A percentile compares a stretch with the other conserved stretches of the same genome.
Evolutionary conservation across 345 rosid genomes (phyloP).

Genomic region (Tarenaya hassleriana): DNA sequence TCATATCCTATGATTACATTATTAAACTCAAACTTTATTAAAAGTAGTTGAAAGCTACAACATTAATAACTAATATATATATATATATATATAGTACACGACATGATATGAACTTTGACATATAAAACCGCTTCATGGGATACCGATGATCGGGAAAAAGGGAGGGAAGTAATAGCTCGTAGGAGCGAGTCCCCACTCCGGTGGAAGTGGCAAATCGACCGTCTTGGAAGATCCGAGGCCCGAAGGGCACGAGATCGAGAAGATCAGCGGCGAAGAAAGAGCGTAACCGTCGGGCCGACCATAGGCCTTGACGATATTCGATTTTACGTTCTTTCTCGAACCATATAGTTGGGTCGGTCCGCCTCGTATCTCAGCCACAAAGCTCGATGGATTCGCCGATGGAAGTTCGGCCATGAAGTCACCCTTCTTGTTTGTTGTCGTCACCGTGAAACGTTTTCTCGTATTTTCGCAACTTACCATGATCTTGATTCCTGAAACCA

Average conservation of each 20-base stretch:
- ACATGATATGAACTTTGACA: not conserved
- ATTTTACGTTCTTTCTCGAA: conserved; percentile 32
- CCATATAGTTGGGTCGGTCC: conserved; percentile 53
- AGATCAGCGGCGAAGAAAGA: conserved; percentile 50
- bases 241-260: conserved; percentile 45
- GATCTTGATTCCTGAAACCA: conserved; percentile 48
- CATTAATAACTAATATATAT: conserved; percentile 18
- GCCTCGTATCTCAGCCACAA: conserved; percentile 57
- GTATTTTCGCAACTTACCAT: conserved; percentile 51
- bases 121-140: conserved; percentile 42
- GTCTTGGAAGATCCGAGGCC: conserved; percentile 44
- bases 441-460: conserved; percentile 35
- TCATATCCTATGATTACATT: conserved; percentile 16
- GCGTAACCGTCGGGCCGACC: conserved; percentile 32
- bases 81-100: conserved; percentile 1
- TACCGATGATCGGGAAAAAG: conserved; percentile 78
- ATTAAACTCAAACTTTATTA: conserved; percentile 14
- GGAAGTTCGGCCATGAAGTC: conserved; percentile 56
- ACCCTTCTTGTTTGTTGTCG: conserved; percentile 43
- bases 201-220: conserved; percentile 65
- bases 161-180: conserved; percentile 74
- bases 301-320: conserved; percentile 37
- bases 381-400: conserved; percentile 21
- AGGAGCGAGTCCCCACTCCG: conserved; percentile 88
- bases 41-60: conserved; percentile 14